Conservation (phyloP, 2,329 filamentous ascomycete genomes). For the Magnaporthales sp. region DNA sequence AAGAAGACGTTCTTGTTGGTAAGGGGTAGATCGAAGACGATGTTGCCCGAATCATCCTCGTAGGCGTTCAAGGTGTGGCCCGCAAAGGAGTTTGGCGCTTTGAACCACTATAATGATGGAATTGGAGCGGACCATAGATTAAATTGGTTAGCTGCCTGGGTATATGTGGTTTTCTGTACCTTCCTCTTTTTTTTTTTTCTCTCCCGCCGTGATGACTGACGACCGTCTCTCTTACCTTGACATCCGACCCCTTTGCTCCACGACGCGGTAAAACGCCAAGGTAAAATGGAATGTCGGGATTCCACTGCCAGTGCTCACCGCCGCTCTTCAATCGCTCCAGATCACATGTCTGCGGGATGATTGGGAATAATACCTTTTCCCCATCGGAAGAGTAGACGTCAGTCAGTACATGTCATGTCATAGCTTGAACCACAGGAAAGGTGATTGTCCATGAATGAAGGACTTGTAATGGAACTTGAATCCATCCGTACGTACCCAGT, state of each 20-base stretch:
- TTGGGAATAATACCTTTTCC: slow-evolving; percentile 19
- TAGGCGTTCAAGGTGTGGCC: slow-evolving; percentile 28
- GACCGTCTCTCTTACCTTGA: slow-evolving; percentile 15
- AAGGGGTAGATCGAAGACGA: slow-evolving; percentile 25
- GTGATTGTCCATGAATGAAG: not conserved
- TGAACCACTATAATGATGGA: slow-evolving; percentile 25
- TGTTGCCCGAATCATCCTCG: slow-evolving; percentile 20
- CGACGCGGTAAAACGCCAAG: slow-evolving; percentile 15
- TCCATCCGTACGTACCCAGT: slow-evolving; percentile 20
- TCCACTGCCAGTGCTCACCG: slow-evolving; percentile 30
- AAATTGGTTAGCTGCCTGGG: not conserved
- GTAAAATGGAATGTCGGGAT: slow-evolving; percentile 17
- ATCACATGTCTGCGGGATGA: slow-evolving; percentile 24
- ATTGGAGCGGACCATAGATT: not conserved
- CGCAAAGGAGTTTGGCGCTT: slow-evolving; percentile 22
- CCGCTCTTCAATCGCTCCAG: slow-evolving; percentile 27
- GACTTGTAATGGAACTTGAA: not conserved
- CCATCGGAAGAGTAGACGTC: not conserved
- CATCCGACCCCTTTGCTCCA: slow-evolving; percentile 20
- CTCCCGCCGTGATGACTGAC: not conserved
- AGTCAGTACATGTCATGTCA: not conserved
- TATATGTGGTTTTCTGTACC: not conserved
- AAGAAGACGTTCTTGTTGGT: slow-evolving; percentile 31
- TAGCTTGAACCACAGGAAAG: not conserved
- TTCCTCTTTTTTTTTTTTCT: not conserved